Evolutionary conservation across 331 rosid species (phyloP), one percentile per base, ranked within the genome.

Genomic region (Quercus phellos): DNA sequence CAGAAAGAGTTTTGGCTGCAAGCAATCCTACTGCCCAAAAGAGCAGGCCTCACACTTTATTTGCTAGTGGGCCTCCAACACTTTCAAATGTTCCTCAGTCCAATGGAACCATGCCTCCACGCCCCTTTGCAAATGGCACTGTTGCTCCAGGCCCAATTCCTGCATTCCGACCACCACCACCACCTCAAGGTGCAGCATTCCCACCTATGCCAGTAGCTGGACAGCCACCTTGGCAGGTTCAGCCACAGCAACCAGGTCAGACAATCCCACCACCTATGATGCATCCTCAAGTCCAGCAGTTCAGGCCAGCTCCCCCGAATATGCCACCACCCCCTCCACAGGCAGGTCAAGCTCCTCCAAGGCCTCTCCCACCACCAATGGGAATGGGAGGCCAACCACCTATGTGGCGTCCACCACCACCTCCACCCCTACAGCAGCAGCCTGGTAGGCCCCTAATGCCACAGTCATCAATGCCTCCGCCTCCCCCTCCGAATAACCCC

Each of bases 1-100:
- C 90, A 92, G 97, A 92, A 79, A 90, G 96, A 87, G 96, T 90
- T 84, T 84, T 92, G 90, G 97, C 96, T 77, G 93, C 96, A 32
- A 92, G 97, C 82, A 92, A 92, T 76, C 97, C 97, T 32, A 79
- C 60, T 60, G 75, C 90, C 43, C 89, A 85, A 71, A 92, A 87
- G 85, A 92, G 93, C 87, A 81, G 97, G 84, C 97, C 97, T 75
- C 97, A 90, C 78, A 90, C 96, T 12, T 77, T 90, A 81, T 92
- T 92, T 75, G 96, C 97, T 75, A 92, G 93, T 30, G 96, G 96
- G 26, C 97, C 97, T 78, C 97, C 96, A 10, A 78, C 96, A 21
- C 91, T 90, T 16, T 70, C 88, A 32, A 87, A 56, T 54, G 90
- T 68, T 80, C 79, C 90, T 78, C 93, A 85, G 74, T 89, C 87